A percentile compares a stretch with the other conserved stretches of the same genome.
These are phyloP conservation scores for Talaromyces verruculosus DNA, from an alignment of 2,329 filamentous ascomycete species.

Conservation along the genomic window DNA sequence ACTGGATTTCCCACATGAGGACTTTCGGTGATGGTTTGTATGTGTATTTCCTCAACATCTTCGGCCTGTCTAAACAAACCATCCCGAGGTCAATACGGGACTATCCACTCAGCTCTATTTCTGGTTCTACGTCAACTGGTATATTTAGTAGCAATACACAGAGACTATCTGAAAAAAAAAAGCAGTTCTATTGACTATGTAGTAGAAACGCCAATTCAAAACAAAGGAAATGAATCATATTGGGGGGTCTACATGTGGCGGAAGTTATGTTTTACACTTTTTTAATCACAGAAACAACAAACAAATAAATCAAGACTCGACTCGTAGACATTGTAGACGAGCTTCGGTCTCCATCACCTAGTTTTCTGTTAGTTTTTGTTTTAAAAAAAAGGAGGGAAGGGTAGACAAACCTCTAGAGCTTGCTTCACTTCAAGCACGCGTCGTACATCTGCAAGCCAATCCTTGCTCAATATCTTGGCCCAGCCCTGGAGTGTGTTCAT, in stretches of 20 bases:
- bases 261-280: slow-evolving; percentile 42
- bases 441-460: slow-evolving; percentile 89
- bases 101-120: too few species aligned
- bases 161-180: background rate
- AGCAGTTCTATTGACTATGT: background rate
- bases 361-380: slow-evolving; percentile 11
- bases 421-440: slow-evolving; percentile 94
- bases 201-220: background rate
- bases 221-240: slow-evolving; percentile 35
- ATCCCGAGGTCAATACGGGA: background rate
- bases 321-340: slow-evolving; percentile 78
- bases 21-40: background rate
- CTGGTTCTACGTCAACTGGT: background rate
- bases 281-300: slow-evolving; percentile 25
- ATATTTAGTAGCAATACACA: background rate
- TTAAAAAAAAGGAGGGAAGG: background rate
- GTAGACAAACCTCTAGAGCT: slow-evolving; percentile 79
- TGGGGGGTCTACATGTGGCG: slow-evolving; percentile 32
- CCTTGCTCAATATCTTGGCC: slow-evolving; percentile 90
- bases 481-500: slow-evolving; percentile 92
- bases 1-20: background rate
- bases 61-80: background rate
- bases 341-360: slow-evolving; percentile 89
- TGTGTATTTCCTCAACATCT: background rate
- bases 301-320: slow-evolving; percentile 58